These are phyloP conservation scores for Naegleria gruberi DNA, from an alignment of 208 protist species.

Conservation along the genomic window DNA sequence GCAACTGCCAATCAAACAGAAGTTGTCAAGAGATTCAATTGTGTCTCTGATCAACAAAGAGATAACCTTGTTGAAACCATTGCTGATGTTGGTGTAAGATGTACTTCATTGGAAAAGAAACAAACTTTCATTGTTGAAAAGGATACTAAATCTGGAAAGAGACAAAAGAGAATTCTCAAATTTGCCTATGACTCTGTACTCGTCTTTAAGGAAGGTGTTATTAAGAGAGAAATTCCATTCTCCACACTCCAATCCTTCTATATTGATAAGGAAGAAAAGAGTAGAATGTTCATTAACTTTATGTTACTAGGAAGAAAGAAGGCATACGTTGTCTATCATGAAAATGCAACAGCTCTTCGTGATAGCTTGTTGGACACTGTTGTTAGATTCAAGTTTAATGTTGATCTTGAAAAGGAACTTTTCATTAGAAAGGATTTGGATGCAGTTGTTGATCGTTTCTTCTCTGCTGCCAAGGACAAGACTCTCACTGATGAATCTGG, in stretches of 20 bases:
- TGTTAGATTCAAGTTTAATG: conserved; percentile 3
- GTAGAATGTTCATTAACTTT: neutral
- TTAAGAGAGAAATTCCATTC: conserved; percentile 25
- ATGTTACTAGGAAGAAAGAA: neutral
- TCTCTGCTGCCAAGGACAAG: neutral
- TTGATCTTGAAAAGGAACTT: neutral
- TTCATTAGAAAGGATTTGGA: neutral
- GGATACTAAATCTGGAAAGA: conserved; percentile 1
- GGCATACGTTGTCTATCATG: neutral
- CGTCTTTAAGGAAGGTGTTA: neutral
- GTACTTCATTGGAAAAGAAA: neutral
- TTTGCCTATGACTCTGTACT: neutral
- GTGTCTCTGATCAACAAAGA: conserved; percentile 9
- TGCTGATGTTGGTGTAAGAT: neutral
- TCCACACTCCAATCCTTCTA: conserved; percentile 4
- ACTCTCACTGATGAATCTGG: neutral
- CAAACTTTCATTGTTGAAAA: conserved; percentile 5
- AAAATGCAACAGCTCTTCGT: neutral
- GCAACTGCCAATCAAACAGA: neutral
- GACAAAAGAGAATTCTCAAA: neutral
- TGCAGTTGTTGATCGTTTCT: neutral
- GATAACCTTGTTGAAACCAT: conserved; percentile 21
- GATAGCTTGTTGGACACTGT: conserved; percentile 2
- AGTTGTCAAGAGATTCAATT: neutral
- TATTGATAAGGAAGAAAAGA: neutral